Conservation (phyloP, 768 basidiomycete species). For the Albatrellus ellisii region DNA sequence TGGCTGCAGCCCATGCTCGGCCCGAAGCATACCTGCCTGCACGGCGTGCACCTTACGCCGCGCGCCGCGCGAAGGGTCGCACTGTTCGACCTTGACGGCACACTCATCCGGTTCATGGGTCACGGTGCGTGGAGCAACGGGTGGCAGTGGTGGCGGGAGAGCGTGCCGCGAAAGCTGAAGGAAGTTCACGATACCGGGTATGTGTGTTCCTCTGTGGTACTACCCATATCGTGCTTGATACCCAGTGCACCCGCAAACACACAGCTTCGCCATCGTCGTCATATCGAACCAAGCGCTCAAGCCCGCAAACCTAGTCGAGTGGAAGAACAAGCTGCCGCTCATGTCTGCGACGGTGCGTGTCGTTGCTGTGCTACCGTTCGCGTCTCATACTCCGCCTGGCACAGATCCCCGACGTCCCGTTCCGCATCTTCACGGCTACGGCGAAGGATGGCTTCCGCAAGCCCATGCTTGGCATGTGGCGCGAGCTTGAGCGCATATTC, state of each 20-base stretch:
- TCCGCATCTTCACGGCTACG: constrained; percentile 68
- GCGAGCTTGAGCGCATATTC: constrained; percentile 53
- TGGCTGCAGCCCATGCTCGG: constrained; percentile 22
- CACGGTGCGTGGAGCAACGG: constrained; percentile 26
- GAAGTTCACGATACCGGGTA: constrained; percentile 50
- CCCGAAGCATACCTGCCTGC: constrained; percentile 22
- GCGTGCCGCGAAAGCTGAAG: constrained; percentile 50
- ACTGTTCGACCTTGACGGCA: constrained; percentile 81
- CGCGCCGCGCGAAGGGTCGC: constrained; percentile 45
- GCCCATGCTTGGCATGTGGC: constrained; percentile 83
- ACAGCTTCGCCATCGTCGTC: constrained; percentile 58
- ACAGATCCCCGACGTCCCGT: constrained; percentile 63
- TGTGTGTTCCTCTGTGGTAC: constrained; percentile 13
- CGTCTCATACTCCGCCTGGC: not conserved
- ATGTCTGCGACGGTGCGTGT: constrained; percentile 48
- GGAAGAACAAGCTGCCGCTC: constrained; percentile 65
- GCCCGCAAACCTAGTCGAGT: constrained; percentile 34
- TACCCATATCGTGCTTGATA: not conserved
- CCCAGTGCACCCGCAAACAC: not conserved
- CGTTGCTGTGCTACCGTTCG: not conserved
- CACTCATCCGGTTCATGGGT: constrained; percentile 40
- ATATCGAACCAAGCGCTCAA: constrained; percentile 71
- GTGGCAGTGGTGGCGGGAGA: constrained; percentile 66
- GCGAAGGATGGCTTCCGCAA: constrained; percentile 69
- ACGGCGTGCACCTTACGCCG: constrained; percentile 27